Evolutionary conservation across 805 yeast genomes (phyloP).

Genomic region (Limtongozyma cylindracea): DNA sequence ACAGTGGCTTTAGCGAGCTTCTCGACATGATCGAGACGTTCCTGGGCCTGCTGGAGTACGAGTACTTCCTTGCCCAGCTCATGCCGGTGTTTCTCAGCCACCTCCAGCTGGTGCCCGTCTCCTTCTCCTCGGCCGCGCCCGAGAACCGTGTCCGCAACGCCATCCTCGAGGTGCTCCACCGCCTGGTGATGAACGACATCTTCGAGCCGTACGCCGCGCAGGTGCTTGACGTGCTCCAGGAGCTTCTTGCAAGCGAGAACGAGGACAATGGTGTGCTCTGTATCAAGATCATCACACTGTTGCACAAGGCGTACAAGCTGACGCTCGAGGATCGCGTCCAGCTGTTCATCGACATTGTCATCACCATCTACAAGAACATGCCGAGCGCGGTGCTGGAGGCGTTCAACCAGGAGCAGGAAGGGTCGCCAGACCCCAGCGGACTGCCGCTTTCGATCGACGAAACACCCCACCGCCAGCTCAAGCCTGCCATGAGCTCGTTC

Average conservation of each 20-base stretch:
- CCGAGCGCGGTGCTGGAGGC: slow-evolving; percentile 48
- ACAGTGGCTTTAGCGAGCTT: too few relatives aligned
- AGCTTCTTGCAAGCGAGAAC: slow-evolving; percentile 48
- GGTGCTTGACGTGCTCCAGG: slow-evolving; percentile 32
- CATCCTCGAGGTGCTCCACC: slow-evolving; percentile 52
- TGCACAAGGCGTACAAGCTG: slow-evolving; percentile 66
- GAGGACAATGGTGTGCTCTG: slow-evolving; percentile 90
- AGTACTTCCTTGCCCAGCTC: slow-evolving; percentile 39
- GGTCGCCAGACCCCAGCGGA: too few relatives aligned
- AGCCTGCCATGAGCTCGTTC: slow-evolving; percentile 57
- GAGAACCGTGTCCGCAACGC: slow-evolving; percentile 64
- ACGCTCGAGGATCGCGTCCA: slow-evolving; percentile 44
- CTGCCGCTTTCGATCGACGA: slow-evolving; percentile 15
- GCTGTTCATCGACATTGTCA: slow-evolving; percentile 54
- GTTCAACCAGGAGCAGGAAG: slow-evolving; percentile 14
- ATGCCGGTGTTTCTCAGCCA: slow-evolving; percentile 45
- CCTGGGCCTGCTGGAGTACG: slow-evolving; percentile 63
- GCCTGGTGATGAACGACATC: slow-evolving; percentile 64
- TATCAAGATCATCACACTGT: slow-evolving; percentile 63
- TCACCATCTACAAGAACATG: slow-evolving; percentile 56
- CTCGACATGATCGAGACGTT: slow-evolving; percentile 73
- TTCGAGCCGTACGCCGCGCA: slow-evolving; percentile 44
- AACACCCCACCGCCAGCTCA: slow-evolving; percentile 23
- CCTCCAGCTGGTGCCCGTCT: slow-evolving; percentile 45
- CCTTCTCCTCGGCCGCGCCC: slow-evolving; percentile 34